A percentile compares a stretch with the other conserved stretches of the same genome.
phyloP scores from a whole-genome alignment of 257 asterid species.

The Scutellaria galericulata region DNA sequence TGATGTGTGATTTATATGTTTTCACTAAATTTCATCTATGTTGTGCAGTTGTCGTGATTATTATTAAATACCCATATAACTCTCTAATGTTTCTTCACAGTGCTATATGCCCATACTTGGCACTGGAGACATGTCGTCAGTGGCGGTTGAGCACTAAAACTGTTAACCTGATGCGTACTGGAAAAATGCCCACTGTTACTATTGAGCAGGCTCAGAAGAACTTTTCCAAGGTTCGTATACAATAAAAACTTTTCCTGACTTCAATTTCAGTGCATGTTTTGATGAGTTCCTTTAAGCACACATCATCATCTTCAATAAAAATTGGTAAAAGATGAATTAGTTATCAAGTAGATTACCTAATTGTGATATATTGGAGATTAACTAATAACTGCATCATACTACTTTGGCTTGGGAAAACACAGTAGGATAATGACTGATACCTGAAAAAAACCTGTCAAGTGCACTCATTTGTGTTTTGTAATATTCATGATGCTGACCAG shows the following conservation, averaged over 20 bases:
- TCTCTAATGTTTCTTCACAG: slow-evolving; percentile 45
- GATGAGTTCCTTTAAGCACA: slow-evolving; percentile 2
- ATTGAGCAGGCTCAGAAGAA: slow-evolving; percentile 99
- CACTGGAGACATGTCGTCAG: slow-evolving; percentile 94
- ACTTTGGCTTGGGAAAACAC: neutral
- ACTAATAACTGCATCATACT: neutral
- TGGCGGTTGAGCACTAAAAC: slow-evolving; percentile 99
- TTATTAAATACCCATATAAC: neutral
- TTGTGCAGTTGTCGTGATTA: too few species aligned
- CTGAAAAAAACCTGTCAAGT: too few species aligned
- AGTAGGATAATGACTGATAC: too few species aligned
- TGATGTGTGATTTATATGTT: too few species aligned
- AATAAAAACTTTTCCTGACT: neutral
- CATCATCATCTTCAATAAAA: too few species aligned
- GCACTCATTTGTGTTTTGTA: too few species aligned
- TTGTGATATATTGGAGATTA: neutral
- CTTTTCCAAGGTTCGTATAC: slow-evolving; percentile 76
- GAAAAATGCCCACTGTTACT: slow-evolving; percentile 98
- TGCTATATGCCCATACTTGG: slow-evolving; percentile 98
- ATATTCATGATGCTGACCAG: too few species aligned
- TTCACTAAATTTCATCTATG: too few species aligned
- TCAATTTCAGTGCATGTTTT: slow-evolving; percentile 14
- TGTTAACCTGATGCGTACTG: slow-evolving; percentile 96
- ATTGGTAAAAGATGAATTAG: too few species aligned
- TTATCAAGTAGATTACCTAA: slow-evolving; percentile 9